Evolutionary conservation across 208 protist genomes (phyloP).

Genomic region (Crithidia sp.): DNA sequence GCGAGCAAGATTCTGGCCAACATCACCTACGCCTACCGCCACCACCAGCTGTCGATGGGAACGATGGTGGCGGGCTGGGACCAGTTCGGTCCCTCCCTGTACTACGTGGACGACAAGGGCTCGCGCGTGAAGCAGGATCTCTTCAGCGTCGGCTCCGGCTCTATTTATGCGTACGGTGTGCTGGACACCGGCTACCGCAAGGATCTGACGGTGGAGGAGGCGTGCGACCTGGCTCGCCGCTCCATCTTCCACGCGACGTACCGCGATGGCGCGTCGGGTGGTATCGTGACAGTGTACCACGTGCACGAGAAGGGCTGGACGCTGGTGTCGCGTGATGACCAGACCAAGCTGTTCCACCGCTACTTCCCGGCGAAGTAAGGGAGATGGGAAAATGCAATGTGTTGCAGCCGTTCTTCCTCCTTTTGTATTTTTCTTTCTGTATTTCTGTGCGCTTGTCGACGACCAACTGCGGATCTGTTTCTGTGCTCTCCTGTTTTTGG

Average conservation of each 20-base stretch:
- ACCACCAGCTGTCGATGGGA: constrained; percentile 98
- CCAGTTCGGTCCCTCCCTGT: constrained; percentile 97
- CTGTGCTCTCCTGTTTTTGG: no score
- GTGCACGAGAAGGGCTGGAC: constrained; percentile 95
- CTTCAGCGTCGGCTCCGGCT: constrained; percentile 99
- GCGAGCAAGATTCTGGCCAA: constrained; percentile 99
- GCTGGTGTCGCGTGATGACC: constrained; percentile 94
- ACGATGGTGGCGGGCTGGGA: constrained; percentile 99
- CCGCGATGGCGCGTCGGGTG: constrained; percentile 98
- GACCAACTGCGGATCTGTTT: no score
- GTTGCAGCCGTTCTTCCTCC: no score
- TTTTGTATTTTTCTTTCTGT: no score
- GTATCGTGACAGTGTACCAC: constrained; percentile 97
- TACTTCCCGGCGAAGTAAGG: constrained; percentile 58
- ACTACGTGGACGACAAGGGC: constrained; percentile 99
- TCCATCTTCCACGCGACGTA: constrained; percentile 99
- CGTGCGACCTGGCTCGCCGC: constrained; percentile 97
- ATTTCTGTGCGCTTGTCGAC: no score
- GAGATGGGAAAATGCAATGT: background rate
- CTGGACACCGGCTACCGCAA: constrained; percentile 97
- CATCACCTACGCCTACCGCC: constrained; percentile 99
- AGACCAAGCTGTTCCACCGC: constrained; percentile 84
- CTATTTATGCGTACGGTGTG: constrained; percentile 99
- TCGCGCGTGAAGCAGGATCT: constrained; percentile 97
- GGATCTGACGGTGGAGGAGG: constrained; percentile 97